phyloP scores from a whole-genome alignment of 2,329 filamentous ascomycete genomes.

The Endothia cerciana region DNA sequence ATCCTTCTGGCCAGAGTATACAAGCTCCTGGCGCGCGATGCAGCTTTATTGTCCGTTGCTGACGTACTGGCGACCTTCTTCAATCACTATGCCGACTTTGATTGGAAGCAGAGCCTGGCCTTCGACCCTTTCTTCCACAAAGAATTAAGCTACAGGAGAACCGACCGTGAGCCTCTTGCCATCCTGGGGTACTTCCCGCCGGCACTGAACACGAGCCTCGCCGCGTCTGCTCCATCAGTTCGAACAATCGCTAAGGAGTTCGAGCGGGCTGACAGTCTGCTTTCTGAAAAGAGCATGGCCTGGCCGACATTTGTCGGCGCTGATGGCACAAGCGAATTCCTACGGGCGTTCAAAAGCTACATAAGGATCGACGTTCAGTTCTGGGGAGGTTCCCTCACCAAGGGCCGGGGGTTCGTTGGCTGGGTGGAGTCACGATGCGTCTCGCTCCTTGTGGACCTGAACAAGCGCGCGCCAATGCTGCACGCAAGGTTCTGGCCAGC shows the following conservation, averaged over 20 bases:
- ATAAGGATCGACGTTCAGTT: conserved; percentile 66
- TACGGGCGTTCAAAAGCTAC: conserved; percentile 57
- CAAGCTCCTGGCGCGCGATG: conserved; percentile 53
- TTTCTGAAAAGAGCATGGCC: conserved; percentile 42
- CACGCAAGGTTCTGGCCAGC: conserved; percentile 65
- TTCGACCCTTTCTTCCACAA: conserved; percentile 65
- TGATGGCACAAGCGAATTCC: conserved; percentile 50
- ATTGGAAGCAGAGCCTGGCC: conserved; percentile 59
- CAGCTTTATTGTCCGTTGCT: conserved; percentile 45
- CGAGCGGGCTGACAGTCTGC: conserved; percentile 45
- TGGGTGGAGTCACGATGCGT: conserved; percentile 68
- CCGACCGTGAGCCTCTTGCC: conserved; percentile 62
- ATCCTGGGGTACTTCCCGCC: conserved; percentile 67
- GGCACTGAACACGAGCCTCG: conserved; percentile 61
- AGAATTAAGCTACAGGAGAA: conserved; percentile 55
- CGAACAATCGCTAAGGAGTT: conserved; percentile 57
- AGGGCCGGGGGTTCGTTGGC: conserved; percentile 59
- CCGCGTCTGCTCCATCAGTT: conserved; percentile 57
- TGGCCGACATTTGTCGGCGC: conserved; percentile 49
- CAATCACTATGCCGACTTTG: conserved; percentile 61
- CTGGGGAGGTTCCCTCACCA: conserved; percentile 62
- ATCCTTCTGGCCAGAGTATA: conserved; percentile 63
- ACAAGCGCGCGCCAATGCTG: conserved; percentile 54
- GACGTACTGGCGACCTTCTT: conserved; percentile 66
- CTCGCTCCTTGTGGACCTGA: conserved; percentile 61